Conservation (phyloP, 305 asterid genomes). For the Fraxinus floribunda region DNA sequence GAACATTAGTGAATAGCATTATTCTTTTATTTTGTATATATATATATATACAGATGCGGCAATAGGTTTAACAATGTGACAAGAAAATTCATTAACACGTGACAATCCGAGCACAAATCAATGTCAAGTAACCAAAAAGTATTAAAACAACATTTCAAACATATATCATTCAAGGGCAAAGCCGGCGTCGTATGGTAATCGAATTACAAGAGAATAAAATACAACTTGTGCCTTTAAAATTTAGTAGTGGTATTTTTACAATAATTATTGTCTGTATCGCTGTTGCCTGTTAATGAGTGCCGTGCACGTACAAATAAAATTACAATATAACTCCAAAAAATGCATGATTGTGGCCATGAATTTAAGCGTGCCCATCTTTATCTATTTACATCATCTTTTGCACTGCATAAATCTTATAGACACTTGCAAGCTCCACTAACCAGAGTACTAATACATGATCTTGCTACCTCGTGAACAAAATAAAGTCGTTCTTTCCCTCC, state of each 20-base stretch:
- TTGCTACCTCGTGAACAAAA: not conserved
- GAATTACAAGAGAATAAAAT: not conserved
- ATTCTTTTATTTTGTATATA: not conserved
- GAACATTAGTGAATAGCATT: not conserved
- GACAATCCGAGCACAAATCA: not conserved
- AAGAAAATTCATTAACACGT: not conserved
- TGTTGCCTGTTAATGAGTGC: not conserved
- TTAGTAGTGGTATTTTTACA: not conserved
- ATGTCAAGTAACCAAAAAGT: not conserved
- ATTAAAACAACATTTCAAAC: not conserved
- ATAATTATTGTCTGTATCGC: not conserved
- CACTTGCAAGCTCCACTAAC: not conserved
- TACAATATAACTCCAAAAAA: too few species aligned
- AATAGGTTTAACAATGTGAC: not conserved
- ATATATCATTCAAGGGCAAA: not conserved
- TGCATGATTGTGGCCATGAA: not conserved
- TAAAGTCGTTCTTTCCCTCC: not conserved
- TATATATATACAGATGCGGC: not conserved
- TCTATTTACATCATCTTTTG: not conserved
- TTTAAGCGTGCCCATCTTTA: not conserved
- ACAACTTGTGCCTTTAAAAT: not conserved
- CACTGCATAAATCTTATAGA: not conserved
- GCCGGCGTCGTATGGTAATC: not conserved
- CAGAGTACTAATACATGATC: not conserved
- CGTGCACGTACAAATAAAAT: not conserved